Percentiles rank a stretch among this genome's conserved stretches.
phyloP scores from a whole-genome alignment of 176 grass and related monocot genomes.

The Rhynchospora pubera region DNA sequence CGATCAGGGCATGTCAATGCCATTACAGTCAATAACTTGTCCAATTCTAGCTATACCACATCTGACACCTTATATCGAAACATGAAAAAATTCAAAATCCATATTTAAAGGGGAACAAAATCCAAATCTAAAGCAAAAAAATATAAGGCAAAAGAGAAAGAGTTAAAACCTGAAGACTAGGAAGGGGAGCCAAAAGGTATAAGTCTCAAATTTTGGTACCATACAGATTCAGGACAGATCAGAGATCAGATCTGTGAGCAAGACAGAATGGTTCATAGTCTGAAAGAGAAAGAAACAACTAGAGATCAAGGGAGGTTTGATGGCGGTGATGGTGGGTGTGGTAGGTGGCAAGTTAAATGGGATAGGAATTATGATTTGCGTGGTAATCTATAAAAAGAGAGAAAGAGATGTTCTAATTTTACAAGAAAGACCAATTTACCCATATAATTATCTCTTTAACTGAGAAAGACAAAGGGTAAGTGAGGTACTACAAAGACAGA shows the following conservation, averaged over 20 bases:
- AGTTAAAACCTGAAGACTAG: background rate
- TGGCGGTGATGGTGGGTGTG: background rate
- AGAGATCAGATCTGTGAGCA: background rate
- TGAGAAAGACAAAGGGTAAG: background rate
- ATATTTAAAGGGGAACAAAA: background rate
- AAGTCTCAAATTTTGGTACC: slow-evolving; percentile 14
- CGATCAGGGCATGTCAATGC: too few relatives aligned
- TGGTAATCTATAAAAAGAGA: background rate
- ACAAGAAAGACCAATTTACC: background rate
- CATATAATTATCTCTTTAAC: background rate
- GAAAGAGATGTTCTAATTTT: background rate
- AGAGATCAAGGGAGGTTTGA: background rate
- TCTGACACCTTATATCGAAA: background rate
- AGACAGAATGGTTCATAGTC: background rate
- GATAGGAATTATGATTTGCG: background rate
- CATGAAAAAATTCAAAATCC: background rate
- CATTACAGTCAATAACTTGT: background rate
- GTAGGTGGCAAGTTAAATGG: background rate
- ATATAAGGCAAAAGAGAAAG: background rate
- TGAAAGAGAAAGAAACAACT: background rate
- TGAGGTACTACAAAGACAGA: slow-evolving; percentile 15
- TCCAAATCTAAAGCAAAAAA: background rate
- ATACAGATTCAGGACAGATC: background rate
- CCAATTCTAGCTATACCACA: background rate
- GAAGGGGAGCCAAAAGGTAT: background rate